phyloP scores from a whole-genome alignment of 345 rosid species.

The Ceriops decandra region DNA sequence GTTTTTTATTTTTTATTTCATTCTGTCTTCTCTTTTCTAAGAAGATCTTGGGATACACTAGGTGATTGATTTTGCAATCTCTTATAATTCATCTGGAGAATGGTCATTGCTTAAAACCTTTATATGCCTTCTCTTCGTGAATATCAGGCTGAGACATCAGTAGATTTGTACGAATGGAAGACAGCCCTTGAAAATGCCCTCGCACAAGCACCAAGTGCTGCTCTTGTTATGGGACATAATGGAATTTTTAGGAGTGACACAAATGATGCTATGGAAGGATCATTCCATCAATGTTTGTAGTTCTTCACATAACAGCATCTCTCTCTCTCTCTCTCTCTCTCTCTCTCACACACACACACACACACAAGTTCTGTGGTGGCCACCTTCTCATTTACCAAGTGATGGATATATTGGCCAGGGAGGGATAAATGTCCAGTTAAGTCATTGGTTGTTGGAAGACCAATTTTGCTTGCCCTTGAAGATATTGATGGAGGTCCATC shows the following conservation, averaged over 20 bases:
- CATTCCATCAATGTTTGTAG: constrained; percentile 70
- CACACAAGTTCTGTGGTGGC: no score
- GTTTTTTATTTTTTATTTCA: not conserved
- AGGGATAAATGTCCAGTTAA: constrained; percentile 87
- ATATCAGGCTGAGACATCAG: constrained; percentile 84
- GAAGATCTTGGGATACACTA: not conserved
- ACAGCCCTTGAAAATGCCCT: constrained; percentile 90
- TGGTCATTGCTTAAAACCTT: not conserved
- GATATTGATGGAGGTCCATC: constrained; percentile 99
- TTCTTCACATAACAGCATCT: constrained; percentile 13
- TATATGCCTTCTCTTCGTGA: constrained; percentile 9
- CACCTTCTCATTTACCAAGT: not conserved
- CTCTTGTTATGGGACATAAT: constrained; percentile 89
- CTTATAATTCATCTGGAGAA: not conserved
- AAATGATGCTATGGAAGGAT: constrained; percentile 72
- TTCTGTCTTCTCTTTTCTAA: not conserved
- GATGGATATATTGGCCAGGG: constrained; percentile 45
- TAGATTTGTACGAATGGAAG: constrained; percentile 95
- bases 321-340: constrained; percentile 6
- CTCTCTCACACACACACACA: no score
- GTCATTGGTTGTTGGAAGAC: constrained; percentile 97
- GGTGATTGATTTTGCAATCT: constrained; percentile 1
- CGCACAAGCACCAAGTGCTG: constrained; percentile 95
- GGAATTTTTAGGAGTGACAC: constrained; percentile 79
- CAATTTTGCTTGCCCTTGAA: constrained; percentile 96